Conservation (phyloP, 2,329 filamentous ascomycete genomes). For the Aspergillus intermedius region DNA sequence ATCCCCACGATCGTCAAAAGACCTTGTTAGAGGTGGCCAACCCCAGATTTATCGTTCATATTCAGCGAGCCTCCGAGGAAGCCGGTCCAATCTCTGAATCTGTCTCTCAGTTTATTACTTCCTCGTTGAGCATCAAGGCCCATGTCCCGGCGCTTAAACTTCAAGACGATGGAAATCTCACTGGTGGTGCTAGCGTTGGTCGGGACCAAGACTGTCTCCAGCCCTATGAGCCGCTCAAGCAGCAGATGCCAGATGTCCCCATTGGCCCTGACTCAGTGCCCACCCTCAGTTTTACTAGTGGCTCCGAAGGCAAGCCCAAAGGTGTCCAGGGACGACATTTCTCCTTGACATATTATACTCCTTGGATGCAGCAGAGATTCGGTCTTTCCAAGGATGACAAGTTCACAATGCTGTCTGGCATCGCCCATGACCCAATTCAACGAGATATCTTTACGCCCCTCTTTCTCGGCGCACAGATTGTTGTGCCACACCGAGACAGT, state of each 20-base stretch:
- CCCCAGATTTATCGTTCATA: constrained; percentile 65
- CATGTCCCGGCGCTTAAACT: constrained; percentile 69
- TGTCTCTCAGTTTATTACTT: constrained; percentile 62
- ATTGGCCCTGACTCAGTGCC: constrained; percentile 75
- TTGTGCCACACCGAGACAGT: constrained; percentile 73
- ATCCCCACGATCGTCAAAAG: constrained; percentile 72
- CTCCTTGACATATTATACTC: constrained; percentile 76
- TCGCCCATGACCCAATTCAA: constrained; percentile 58
- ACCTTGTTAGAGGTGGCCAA: constrained; percentile 76
- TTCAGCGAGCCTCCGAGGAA: constrained; percentile 65
- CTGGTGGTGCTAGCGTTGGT: constrained; percentile 61
- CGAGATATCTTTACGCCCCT: constrained; percentile 84
- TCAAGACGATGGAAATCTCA: constrained; percentile 61
- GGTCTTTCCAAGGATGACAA: constrained; percentile 62
- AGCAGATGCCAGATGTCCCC: constrained; percentile 58
- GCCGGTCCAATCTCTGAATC: constrained; percentile 55
- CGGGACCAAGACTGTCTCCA: constrained; percentile 55
- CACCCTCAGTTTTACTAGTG: constrained; percentile 68
- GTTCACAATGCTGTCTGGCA: constrained; percentile 80
- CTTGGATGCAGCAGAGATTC: constrained; percentile 88
- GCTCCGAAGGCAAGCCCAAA: constrained; percentile 72
- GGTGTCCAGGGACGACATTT: constrained; percentile 85
- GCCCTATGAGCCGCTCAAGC: constrained; percentile 44
- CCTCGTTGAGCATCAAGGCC: constrained; percentile 65
- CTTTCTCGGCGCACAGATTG: constrained; percentile 71